Percentiles rank a stretch among this genome's conserved stretches.
phyloP scores from a whole-genome alignment of 768 basidiomycete genomes.

The Crassisporium funariophilum region DNA sequence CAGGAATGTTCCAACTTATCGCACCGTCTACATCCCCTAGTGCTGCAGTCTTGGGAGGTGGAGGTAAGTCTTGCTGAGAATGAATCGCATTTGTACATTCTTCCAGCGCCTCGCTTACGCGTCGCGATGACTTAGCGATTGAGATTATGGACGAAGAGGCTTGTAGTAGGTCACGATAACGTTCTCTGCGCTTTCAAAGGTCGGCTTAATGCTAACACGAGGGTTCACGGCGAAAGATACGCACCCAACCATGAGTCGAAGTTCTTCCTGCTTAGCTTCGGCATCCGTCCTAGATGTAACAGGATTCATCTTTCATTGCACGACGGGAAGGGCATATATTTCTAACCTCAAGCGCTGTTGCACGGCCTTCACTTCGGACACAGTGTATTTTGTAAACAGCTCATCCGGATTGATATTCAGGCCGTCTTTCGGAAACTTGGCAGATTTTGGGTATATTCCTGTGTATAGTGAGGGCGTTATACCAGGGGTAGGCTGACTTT shows the following conservation, averaged over 20 bases:
- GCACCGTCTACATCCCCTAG: conserved; percentile 46
- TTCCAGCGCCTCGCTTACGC: conserved; percentile 62
- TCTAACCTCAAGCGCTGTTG: conserved; percentile 70
- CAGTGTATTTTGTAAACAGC: conserved; percentile 69
- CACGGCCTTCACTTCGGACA: conserved; percentile 66
- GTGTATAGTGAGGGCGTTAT: conserved; percentile 14
- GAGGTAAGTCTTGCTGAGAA: conserved; percentile 45
- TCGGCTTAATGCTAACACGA: conserved; percentile 27
- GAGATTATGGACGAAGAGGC: conserved; percentile 84
- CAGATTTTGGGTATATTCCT: conserved; percentile 10
- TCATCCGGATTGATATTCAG: conserved; percentile 64
- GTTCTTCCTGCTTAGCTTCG: conserved; percentile 84
- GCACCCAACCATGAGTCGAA: conserved; percentile 91
- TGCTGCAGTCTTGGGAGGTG: conserved; percentile 42
- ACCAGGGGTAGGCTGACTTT: conserved; percentile 6
- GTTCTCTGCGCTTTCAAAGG: conserved; percentile 75
- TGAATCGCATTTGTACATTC: conserved; percentile 60
- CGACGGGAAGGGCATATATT: conserved; percentile 1
- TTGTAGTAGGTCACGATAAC: conserved; percentile 85
- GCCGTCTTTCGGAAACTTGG: conserved; percentile 24
- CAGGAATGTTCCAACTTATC: conserved; percentile 13
- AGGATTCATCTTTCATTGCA: conserved; percentile 9
- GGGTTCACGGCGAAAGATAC: conserved; percentile 32
- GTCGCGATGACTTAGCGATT: conserved; percentile 67
- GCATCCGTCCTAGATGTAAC: conserved; percentile 63